phyloP scores from a whole-genome alignment of 2,329 filamentous ascomycete genomes.

The Westerdykella aurantiaca region DNA sequence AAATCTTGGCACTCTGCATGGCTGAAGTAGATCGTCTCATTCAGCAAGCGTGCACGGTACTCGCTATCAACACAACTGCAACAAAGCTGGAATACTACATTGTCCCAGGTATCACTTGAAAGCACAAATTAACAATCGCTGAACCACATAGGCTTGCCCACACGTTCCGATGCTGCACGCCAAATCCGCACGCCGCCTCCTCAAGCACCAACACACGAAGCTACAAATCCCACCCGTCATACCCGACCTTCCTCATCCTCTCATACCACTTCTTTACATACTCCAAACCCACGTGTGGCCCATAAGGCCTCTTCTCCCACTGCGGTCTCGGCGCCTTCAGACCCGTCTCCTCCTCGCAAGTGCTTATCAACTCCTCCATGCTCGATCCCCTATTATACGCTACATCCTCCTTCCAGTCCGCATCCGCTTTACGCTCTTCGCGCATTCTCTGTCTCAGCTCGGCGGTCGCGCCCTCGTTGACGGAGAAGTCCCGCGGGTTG shows the following conservation, averaged over 20 bases:
- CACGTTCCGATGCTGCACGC: too few species aligned
- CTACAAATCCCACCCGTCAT: constrained; percentile 17
- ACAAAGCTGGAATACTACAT: too few species aligned
- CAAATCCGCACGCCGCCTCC: too few species aligned
- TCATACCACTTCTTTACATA: constrained; percentile 45
- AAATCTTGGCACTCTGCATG: too few species aligned
- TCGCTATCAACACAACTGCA: too few species aligned
- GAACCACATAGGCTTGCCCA: too few species aligned
- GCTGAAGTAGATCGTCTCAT: too few species aligned
- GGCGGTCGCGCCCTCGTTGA: constrained; percentile 36
- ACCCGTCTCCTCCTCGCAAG: constrained; percentile 41
- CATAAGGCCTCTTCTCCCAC: constrained; percentile 43
- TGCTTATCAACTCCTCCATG: constrained; percentile 35
- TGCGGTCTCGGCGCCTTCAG: constrained; percentile 39
- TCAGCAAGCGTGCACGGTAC: too few species aligned
- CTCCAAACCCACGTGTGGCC: constrained; percentile 40
- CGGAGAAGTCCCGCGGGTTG: constrained; percentile 29
- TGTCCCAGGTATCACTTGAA: too few species aligned
- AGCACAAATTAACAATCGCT: too few species aligned
- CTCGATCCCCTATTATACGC: constrained; percentile 43
- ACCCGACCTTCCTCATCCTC: constrained; percentile 28
- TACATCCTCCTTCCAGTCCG: constrained; percentile 13
- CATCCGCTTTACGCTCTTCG: constrained; percentile 12
- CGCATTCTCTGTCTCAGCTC: constrained; percentile 31
- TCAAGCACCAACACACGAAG: neutral